A percentile compares a stretch with the other conserved stretches of the same genome.
phyloP scores from a whole-genome alignment of 768 basidiomycete species.

The Termitomyces sp. region DNA sequence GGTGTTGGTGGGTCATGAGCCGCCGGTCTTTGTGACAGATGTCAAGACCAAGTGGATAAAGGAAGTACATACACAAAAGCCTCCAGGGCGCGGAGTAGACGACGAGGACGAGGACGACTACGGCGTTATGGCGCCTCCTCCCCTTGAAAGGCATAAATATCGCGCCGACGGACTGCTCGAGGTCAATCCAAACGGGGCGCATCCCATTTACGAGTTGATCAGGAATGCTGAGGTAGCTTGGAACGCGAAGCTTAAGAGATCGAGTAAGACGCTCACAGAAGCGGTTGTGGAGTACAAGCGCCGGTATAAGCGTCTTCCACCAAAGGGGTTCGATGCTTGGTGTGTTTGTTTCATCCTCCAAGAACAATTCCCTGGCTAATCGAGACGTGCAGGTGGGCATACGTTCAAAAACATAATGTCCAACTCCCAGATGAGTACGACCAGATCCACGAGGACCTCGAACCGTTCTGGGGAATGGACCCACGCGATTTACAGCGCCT shows the following conservation, averaged over 20 bases:
- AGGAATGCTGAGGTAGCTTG: conserved; percentile 68
- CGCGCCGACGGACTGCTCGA: conserved; percentile 39
- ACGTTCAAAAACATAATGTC: conserved; percentile 61
- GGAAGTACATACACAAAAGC: not conserved
- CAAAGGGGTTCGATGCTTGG: conserved; percentile 86
- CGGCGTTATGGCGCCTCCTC: not conserved
- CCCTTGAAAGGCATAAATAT: conserved; percentile 32
- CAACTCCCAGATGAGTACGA: conserved; percentile 86
- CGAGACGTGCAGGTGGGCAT: conserved; percentile 36
- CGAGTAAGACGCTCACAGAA: conserved; percentile 73
- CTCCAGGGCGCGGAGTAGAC: not conserved
- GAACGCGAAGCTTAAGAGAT: conserved; percentile 53
- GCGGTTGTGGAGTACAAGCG: conserved; percentile 77
- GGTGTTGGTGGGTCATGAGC: not conserved
- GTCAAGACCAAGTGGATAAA: conserved; percentile 4
- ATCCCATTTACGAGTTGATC: conserved; percentile 83
- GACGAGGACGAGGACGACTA: conserved; percentile 1
- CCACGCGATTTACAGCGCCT: conserved; percentile 35
- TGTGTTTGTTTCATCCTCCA: conserved; percentile 29
- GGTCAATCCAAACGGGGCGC: conserved; percentile 41
- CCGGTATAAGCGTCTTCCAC: conserved; percentile 74
- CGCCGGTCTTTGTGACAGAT: not conserved
- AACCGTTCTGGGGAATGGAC: conserved; percentile 73
- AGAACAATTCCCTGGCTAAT: not conserved
- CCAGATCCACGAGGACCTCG: conserved; percentile 66